Evolutionary conservation across 768 basidiomycete genomes (phyloP), one percentile per base, ranked within the genome.

Genomic region (Cyathus striatus): DNA sequence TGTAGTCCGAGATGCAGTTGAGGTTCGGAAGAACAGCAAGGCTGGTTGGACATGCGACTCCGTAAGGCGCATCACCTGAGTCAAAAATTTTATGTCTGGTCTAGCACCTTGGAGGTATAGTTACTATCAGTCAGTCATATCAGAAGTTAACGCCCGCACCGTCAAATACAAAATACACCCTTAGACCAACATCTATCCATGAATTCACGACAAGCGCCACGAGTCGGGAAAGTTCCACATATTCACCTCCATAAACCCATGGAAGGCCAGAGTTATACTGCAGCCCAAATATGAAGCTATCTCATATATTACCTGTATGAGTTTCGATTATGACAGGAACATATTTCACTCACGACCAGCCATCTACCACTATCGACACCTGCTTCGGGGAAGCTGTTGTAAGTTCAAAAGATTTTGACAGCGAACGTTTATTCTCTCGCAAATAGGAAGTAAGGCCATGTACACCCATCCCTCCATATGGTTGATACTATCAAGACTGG

Each of bases 221-320:
- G 14, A 76, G 59, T n/a, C 58, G 52, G 6, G 62, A 59, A 47
- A 88, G 83, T 41, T 70, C 70, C 2, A 59, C 54, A 50, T 88
- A 88, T 61, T 92, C 88, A 10, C 90, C 90, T 5, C 90, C 90
- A 53, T 88, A 92, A 1, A 87, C 86, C 90, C 89, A 91, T 5
- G 86, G 81, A 37, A 89, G 65, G 43, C 64, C 69, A 2, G 81
- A 80, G 42, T 70, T 68, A 22, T 72, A 62, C 46, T 85, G 71
- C 17, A 90, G 44, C 49, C 77, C 72, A 56, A 82, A 90, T 47
- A 91, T 86, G 62, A 92, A 88, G 26, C 89, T 91, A 38, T 35
- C 23, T 42, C 39, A 17, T 38, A 36, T 45, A 46, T 34, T 54
- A 30, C 39, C 43, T 4, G 42, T 37, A 44, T 48, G 32, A 42